Evolutionary conservation across 2,329 filamentous ascomycete genomes (phyloP).

Genomic region (Trichoderma atrobrunneum): DNA sequence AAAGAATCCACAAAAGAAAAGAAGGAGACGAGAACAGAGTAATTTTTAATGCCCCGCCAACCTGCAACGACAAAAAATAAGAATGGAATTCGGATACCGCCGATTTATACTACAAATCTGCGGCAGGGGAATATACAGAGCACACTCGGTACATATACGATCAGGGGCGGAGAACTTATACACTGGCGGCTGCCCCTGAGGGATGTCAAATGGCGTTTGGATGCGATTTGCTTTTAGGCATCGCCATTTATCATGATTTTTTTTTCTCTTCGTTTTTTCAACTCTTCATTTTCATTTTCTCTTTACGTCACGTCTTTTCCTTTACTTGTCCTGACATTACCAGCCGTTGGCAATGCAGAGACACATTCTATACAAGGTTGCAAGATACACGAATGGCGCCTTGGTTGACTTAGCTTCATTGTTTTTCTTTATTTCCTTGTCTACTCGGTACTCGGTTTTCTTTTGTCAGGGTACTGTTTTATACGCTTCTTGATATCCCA

Average conservation of each 20-base stretch:
- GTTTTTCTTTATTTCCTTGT: background rate
- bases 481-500: constrained; percentile 6
- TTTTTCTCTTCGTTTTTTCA: background rate
- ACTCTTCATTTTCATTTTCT: background rate
- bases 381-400: constrained; percentile 19
- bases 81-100: background rate
- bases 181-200: background rate
- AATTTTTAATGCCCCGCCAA: constrained; percentile 6
- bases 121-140: background rate
- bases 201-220: constrained; percentile 14
- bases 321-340: background rate
- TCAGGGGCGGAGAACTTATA: background rate
- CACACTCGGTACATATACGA: constrained; percentile 14
- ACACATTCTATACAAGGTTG: constrained; percentile 1
- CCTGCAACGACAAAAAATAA: background rate
- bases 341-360: background rate
- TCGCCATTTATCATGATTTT: background rate
- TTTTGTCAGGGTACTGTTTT: background rate
- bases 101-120: background rate
- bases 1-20: background rate
- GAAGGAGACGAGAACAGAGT: background rate
- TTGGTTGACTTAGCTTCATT: background rate
- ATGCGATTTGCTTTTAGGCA: background rate
- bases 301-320: background rate
- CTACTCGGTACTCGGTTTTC: background rate